Evolutionary conservation across 768 basidiomycete genomes (phyloP).

Genomic region (Chalciporus pseudorubinellus): DNA sequence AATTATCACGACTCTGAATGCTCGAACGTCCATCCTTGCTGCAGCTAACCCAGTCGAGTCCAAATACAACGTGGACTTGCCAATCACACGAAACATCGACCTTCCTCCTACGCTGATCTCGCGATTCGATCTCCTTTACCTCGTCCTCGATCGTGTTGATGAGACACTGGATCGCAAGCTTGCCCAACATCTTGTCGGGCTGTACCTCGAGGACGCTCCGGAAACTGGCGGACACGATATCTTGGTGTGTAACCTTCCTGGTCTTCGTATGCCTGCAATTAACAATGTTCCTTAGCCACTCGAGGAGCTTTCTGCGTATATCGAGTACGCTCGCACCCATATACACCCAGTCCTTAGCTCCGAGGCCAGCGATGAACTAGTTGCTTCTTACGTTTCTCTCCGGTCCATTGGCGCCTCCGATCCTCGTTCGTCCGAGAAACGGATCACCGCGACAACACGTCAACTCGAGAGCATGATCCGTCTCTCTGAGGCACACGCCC

Average conservation of each 20-base stretch:
- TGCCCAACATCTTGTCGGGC: conserved; percentile 87
- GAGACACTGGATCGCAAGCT: conserved; percentile 81
- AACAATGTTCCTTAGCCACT: conserved; percentile 57
- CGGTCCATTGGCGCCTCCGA: conserved; percentile 85
- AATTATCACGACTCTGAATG: conserved; percentile 97
- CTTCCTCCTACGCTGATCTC: conserved; percentile 97
- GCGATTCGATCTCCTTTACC: conserved; percentile 93
- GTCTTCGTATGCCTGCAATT: neutral
- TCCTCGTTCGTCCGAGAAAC: conserved; percentile 81
- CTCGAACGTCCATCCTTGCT: conserved; percentile 95
- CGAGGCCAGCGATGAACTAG: conserved; percentile 80
- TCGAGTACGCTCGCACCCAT: conserved; percentile 85
- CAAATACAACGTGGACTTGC: conserved; percentile 88
- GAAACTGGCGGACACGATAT: conserved; percentile 58
- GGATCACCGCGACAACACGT: conserved; percentile 97
- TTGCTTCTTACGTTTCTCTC: conserved; percentile 89
- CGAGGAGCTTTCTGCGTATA: conserved; percentile 89
- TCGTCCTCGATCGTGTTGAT: conserved; percentile 93
- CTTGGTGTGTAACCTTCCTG: conserved; percentile 51
- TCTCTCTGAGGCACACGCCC: conserved; percentile 91
- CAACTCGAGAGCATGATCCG: conserved; percentile 98
- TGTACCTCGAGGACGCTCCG: conserved; percentile 92
- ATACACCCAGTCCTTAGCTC: conserved; percentile 86
- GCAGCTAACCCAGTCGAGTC: conserved; percentile 97
- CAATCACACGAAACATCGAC: conserved; percentile 95